Conservation (phyloP, 495 filamentous ascomycete species). For the Astrothelium macrocarpum region DNA sequence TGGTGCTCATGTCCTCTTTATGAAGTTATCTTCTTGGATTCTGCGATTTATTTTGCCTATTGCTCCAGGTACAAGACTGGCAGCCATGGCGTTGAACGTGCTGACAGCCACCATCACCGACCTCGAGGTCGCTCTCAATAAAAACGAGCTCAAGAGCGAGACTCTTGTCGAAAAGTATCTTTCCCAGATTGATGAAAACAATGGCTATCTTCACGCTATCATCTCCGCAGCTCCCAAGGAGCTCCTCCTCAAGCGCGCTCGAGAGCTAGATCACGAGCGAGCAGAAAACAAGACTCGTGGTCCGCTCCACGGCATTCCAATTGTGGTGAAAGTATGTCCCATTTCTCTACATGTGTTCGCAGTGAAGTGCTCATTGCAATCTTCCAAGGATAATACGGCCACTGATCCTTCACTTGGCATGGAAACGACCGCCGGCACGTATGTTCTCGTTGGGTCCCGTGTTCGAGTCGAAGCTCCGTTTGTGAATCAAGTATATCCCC, state of each 20-base stretch:
- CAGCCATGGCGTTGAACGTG: conserved; percentile 22
- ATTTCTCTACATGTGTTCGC: not conserved
- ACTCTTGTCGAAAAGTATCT: conserved; percentile 43
- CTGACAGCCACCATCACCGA: not conserved
- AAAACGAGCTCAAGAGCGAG: conserved; percentile 34
- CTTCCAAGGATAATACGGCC: conserved; percentile 35
- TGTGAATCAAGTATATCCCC: conserved; percentile 11
- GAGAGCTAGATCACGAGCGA: conserved; percentile 31
- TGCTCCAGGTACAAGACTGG: not conserved
- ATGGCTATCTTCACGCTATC: conserved; percentile 35
- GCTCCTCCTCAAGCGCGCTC: conserved; percentile 27
- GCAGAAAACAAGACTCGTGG: conserved; percentile 24
- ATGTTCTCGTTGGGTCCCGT: conserved; percentile 29
- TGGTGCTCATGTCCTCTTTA: not conserved
- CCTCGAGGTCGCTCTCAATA: conserved; percentile 21
- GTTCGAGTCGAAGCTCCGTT: conserved; percentile 31
- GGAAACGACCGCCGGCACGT: conserved; percentile 28
- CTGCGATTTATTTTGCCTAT: not conserved
- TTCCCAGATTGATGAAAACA: conserved; percentile 40
- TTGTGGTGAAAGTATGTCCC: conserved; percentile 28
- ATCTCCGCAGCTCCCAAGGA: conserved; percentile 31
- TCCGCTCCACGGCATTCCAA: conserved; percentile 37
- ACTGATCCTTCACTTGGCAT: conserved; percentile 27
- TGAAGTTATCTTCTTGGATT: not conserved
- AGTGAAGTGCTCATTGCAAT: not conserved